Evolutionary conservation across 208 protist species (phyloP), one percentile per base, ranked within the genome.

Genomic region (Wallacemonas sp.): DNA sequence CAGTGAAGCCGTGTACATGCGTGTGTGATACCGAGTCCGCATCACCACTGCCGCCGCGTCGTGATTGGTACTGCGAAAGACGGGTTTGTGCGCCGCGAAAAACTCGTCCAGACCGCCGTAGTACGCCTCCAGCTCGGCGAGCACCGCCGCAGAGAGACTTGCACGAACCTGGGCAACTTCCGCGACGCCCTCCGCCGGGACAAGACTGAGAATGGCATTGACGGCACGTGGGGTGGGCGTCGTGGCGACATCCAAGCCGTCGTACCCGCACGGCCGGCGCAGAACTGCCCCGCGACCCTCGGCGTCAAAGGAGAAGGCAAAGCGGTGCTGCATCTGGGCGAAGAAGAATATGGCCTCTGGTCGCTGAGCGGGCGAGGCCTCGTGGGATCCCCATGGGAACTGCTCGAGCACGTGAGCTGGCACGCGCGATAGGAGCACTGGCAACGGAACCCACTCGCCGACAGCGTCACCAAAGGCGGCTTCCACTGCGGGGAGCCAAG

Each of bases 241-340:
- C 17, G 84, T 93, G n/a, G 79, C 64, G 37, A 65, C 63, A 41
- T 81, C 76, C 1, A 94, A 79, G 1, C 79, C 82, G 41, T 73
- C 65, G 65, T 84, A 91, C n/a, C 72, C 75, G 0, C 68, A 63
- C 57, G 71, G 77, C 17, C 85, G 88, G 61, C 91, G 70, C 63
- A 92, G 73, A 55, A 94, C 84, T 17, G 90, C 71, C 10, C 79
- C 45, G n/a, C 53, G 55, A 4, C 33, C 78, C 24, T 75, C 78
- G 4, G 50, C 48, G 54, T 83, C 71, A 22, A 90, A 77, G 0
- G 91, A 76, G 65, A 96, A 96, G 41, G 68, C 70, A 77, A 96
- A 96, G 30, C 81, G 60, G 66, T 96, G 87, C 62, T 96, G 91
- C 91, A 96, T 94, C 68, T 96, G 88, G 1, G 91, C 87, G 76